Base-by-base conservation (phyloP, 331 rosid species). In the Phaseolus coccineus region DNA sequence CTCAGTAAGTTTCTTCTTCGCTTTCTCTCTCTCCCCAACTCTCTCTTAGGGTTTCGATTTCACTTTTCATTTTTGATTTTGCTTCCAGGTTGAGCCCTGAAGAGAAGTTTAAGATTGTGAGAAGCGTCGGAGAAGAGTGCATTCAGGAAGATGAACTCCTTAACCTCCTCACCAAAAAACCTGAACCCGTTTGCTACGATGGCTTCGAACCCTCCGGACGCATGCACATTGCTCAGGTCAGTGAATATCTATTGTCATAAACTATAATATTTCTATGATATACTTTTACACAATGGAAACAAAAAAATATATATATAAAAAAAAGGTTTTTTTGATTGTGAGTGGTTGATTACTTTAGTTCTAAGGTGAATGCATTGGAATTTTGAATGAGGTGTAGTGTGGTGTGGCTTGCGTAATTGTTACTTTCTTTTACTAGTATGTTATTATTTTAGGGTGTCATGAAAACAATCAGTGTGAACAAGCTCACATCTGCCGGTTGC, bases 171-270 rank as follows among this genome's bases (percentile, higher is more conserved):
- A 79, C 71, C 1, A 87, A 91, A 3, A 94, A 94, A 80, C 86
- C 97, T 5, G 89, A 88, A 19, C 92, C 97, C 0, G 42, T 92
- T 65, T 92, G 93, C 82, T 92, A 94, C 22, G 97, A 91, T 4
- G 93, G 95, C 3, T 93, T 93, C 12, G 95, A 93, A 68, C 97
- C 98, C 47, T 91, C 97, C 13, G 97, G 97, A 0, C 81, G 96
- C 61, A 92, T 90, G 97, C 94, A 94, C 85, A 90, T 94, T 57
- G 93, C 97, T 77, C 98, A 94, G 97, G 97, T 90, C 39, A 25
- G 3, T 62, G 7, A 14, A 14, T 62, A 11, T 62, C 22, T 3
- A 3, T 14, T 1, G 5, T 59, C 65, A 1, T 27, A 25, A 1
- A 22, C 13, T 59, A 25, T 12, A 59, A 4, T 28, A 27, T 58